Conservation (phyloP, 2,329 filamentous ascomycete species). For the Cladophialophora psammophila region DNA sequence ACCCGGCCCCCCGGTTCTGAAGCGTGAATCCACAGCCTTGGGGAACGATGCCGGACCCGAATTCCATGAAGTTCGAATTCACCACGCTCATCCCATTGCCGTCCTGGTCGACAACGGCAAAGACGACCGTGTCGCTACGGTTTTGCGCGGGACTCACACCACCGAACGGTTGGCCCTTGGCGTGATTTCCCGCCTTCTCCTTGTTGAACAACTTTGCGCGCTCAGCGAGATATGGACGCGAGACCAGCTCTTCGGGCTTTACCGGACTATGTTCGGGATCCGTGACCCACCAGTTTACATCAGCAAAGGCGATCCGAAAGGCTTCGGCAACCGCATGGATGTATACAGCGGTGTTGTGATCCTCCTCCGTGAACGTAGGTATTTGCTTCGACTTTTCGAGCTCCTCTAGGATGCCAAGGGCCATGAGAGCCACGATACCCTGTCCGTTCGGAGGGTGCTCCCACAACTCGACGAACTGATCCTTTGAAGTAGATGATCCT, state of each 20-base stretch:
- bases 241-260: conserved; percentile 76
- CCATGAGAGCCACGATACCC: conserved; percentile 93
- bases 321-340: conserved; percentile 88
- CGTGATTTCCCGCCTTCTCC: conserved; percentile 57
- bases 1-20: conserved; percentile 89
- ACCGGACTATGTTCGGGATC: conserved; percentile 61
- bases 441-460: conserved; percentile 97
- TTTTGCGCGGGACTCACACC: conserved; percentile 74
- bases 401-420: conserved; percentile 87
- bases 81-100: conserved; percentile 97
- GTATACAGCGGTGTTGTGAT: conserved; percentile 82
- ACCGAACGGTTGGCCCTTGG: conserved; percentile 66
- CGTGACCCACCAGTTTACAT: conserved; percentile 87
- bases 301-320: conserved; percentile 87
- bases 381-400: conserved; percentile 79
- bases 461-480: conserved; percentile 75
- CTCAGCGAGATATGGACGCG: conserved; percentile 73
- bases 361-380: conserved; percentile 69
- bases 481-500: conserved; percentile 42
- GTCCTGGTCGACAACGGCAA: conserved; percentile 77
- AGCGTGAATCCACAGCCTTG: conserved; percentile 87
- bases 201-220: conserved; percentile 69
- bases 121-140: conserved; percentile 93
- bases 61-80: conserved; percentile 88
- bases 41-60: conserved; percentile 87